Base-by-base conservation (phyloP, 2,329 filamentous ascomycete species). In the Neonectria coccinea region DNA sequence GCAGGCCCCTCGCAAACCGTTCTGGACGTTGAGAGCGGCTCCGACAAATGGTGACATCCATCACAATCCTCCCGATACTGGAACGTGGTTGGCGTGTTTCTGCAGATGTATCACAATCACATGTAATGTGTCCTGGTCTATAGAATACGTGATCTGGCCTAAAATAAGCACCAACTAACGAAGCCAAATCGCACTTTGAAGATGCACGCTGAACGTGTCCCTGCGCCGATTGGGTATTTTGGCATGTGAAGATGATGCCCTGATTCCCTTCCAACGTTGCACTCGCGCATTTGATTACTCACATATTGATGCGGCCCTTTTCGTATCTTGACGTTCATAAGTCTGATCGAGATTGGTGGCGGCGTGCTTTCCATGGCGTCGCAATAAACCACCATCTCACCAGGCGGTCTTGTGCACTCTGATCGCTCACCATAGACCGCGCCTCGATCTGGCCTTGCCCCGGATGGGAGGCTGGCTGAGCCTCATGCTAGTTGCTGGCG, bases 231-330 rank as follows among this genome's bases (percentile, higher is more conserved):
- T 65, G 44, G 50, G 36, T 25, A 44, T 22, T 36, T 27, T 64
- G 36, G 51, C 69, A 71, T 68, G 69, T 68, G 65, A 70, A 44
- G 29, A 65, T 52, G 20, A n/a, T 22, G 16, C 22, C 51, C 16
- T 27, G 52, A 47, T 31, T 18, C 48, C 45, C 48, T 39, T 12
- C 12, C 4, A 10, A 50, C 16, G 47, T 50, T 9, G 29, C n/a
- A 16, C 44, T 29, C 9, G 25, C n/a, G 22, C 11, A 33, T 20
- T 14, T 20, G 48, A n/a, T 48, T 48, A 48, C 45, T 27, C 5
- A 47, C 16, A 16, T n/a, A 29, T 48, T 27, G 45, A 12, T 16
- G 45, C 25, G 16, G 16, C 45, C 22, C 16, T 22, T 20, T 16
- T 51, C 29, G n/a, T 14, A 51, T 14, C 29, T 12, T 9, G 9